These are phyloP conservation scores for Ceratorhiza oryzae-sativae DNA, from an alignment of 1,284 basidiomycete species.

Conservation along the genomic window DNA sequence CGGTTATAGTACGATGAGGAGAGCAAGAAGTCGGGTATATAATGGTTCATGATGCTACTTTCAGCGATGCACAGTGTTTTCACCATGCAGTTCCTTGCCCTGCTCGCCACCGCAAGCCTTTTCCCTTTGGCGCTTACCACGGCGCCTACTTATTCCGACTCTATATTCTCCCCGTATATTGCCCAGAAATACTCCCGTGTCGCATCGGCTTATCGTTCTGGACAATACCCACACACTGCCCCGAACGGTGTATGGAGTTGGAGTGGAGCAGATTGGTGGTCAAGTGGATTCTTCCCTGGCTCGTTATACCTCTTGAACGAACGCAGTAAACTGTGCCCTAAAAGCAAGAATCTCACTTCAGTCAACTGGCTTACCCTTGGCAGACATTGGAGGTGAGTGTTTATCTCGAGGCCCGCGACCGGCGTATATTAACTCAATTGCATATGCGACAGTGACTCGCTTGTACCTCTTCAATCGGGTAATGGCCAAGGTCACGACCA, in stretches of 20 bases:
- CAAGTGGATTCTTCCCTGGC: conserved; percentile 70
- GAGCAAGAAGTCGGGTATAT: too few relatives aligned
- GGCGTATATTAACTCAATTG: conserved; percentile 57
- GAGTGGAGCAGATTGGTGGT: conserved; percentile 66
- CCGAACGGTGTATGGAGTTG: conserved; percentile 61
- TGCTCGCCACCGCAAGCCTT: background rate
- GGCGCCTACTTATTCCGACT: conserved; percentile 17
- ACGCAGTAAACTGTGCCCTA: conserved; percentile 56
- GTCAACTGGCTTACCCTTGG: conserved; percentile 58
- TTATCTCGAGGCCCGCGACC: background rate
- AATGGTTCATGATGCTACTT: background rate
- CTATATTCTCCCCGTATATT: conserved; percentile 35
- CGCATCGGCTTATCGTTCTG: conserved; percentile 47
- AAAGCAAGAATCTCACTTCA: conserved; percentile 28
- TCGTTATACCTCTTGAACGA: conserved; percentile 64
- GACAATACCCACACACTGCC: conserved; percentile 68
- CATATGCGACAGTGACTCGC: conserved; percentile 57
- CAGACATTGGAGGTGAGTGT: conserved; percentile 53
- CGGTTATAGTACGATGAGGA: background rate
- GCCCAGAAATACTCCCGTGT: conserved; percentile 30
- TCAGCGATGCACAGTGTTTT: background rate
- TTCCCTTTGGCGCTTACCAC: background rate
- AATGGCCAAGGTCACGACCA: conserved; percentile 58
- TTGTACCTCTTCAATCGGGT: conserved; percentile 13
- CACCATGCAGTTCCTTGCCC: conserved; percentile 21